These are phyloP conservation scores for Ananas comosus DNA, from an alignment of 176 grass and related monocot species.

Conservation along the genomic window DNA sequence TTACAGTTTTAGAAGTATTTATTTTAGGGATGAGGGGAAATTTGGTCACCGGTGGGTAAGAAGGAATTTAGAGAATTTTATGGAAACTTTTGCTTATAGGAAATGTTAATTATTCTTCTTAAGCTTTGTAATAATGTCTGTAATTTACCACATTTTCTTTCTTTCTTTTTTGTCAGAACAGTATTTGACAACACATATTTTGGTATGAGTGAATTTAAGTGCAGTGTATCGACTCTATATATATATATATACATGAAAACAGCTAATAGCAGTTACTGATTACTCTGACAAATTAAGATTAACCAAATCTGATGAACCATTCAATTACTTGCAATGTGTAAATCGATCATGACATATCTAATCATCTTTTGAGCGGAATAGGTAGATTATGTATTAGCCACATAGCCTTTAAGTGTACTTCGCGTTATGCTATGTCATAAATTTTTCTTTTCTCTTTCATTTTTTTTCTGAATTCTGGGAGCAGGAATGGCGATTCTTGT, in stretches of 20 bases:
- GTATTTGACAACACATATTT: too few relatives aligned
- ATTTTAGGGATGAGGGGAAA: too few relatives aligned
- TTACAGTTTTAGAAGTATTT: not conserved
- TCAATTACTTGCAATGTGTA: not conserved
- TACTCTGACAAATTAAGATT: too few relatives aligned
- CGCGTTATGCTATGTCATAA: not conserved
- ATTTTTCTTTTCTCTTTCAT: not conserved
- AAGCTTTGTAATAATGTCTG: not conserved
- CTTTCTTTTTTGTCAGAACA: too few relatives aligned
- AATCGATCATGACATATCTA: not conserved
- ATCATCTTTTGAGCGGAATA: too few relatives aligned
- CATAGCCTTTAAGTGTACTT: too few relatives aligned
- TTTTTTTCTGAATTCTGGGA: not conserved
- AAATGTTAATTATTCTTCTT: not conserved
- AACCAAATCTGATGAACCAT: not conserved
- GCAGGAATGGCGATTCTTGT: conserved; percentile 30
- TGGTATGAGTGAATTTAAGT: too few relatives aligned
- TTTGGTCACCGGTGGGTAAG: not conserved
- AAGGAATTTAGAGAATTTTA: not conserved
- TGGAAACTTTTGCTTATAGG: not conserved
- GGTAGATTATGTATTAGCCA: too few relatives aligned
- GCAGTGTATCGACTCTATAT: too few relatives aligned
- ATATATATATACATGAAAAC: too few relatives aligned
- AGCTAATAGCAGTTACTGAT: too few relatives aligned
- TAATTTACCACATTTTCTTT: not conserved